Evolutionary conservation across 1,284 basidiomycete genomes (phyloP), one percentile per base, ranked within the genome.

Genomic region (Termitomyces sp.): DNA sequence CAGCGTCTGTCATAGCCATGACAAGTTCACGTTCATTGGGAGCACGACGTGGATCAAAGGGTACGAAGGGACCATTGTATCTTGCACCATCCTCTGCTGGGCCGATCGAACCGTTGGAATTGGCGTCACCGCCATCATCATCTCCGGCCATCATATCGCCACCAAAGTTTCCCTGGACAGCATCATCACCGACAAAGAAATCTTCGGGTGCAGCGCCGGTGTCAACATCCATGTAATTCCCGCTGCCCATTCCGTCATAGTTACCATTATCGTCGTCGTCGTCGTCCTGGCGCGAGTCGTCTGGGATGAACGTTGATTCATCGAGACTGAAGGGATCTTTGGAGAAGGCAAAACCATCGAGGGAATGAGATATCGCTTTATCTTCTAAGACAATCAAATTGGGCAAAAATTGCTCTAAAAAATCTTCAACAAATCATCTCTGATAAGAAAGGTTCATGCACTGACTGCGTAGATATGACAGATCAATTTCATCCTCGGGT

Each of bases 291-390:
- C 64, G 71, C 5, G 72, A 72, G 58, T 80, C 72, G 34, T 83
- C 78, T 50, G 71, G 72, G 64, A 80, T 78, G 58, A 84, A 76
- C 49, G 77, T 69, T 57, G 77, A 70, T 61, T 88, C 81, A 57
- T 91, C 86, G 21, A 84, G 74, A 9, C 78, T 72, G 64, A 79
- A 79, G 7, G 79, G 70, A 59, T 80, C 76, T 54, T 79, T 81
- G 19, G 80, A 71, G 66, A 97, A 97, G 2, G 86, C 81, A 73
- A 97, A 97, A 24, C 77, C 80, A 5, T 81, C 74, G 0, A 97
- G 75, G 0, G 91, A 91, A 51, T 86, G 85, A 5, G 88, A 87
- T 51, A 97, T 93, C 28, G 81, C 81, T 58, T 81, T 86, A 46
- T 79, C 75, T 39, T 87, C 80, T 5, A 91, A 68, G 13, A 72